Evolutionary conservation across 202 grass and related monocot genomes (phyloP).

Genomic region (Thinopyrum obtusiflorum): DNA sequence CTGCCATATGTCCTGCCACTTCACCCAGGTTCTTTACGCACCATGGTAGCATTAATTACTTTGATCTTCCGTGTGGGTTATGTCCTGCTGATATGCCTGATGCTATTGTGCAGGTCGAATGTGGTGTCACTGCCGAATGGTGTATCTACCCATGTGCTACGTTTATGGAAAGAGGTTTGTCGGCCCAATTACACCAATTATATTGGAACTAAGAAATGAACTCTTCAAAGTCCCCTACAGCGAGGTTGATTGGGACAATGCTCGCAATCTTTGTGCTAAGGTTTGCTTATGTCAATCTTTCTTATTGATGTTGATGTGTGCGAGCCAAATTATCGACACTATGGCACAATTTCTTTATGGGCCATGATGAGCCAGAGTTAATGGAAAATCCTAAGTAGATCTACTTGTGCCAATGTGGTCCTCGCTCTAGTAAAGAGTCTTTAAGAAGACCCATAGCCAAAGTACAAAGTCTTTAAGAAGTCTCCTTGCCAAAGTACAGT

Average conservation of each 20-base stretch:
- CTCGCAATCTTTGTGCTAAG: constrained; percentile 89
- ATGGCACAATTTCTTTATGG: too few species aligned
- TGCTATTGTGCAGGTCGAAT: constrained; percentile 53
- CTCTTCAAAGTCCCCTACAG: constrained; percentile 58
- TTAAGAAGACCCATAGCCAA: background rate
- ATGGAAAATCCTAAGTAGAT: background rate
- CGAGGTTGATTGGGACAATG: constrained; percentile 76
- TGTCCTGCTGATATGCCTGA: constrained; percentile 22
- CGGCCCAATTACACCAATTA: constrained; percentile 56
- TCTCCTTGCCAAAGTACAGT: background rate
- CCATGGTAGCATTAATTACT: background rate
- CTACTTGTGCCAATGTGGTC: background rate
- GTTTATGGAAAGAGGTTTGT: constrained; percentile 92
- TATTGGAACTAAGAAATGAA: constrained; percentile 80
- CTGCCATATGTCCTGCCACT: constrained; percentile 76
- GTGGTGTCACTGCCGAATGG: constrained; percentile 98
- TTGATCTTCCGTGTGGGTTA: background rate
- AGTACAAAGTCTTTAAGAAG: background rate
- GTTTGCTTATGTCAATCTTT: constrained; percentile 40
- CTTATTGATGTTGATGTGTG: background rate
- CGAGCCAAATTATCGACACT: background rate
- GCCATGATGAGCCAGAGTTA: background rate
- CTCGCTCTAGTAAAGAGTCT: background rate
- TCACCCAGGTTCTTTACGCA: constrained; percentile 65
- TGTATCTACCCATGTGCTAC: constrained; percentile 95